These are phyloP conservation scores for Dovyalis caffra DNA, from an alignment of 345 rosid genomes.

Conservation along the genomic window DNA sequence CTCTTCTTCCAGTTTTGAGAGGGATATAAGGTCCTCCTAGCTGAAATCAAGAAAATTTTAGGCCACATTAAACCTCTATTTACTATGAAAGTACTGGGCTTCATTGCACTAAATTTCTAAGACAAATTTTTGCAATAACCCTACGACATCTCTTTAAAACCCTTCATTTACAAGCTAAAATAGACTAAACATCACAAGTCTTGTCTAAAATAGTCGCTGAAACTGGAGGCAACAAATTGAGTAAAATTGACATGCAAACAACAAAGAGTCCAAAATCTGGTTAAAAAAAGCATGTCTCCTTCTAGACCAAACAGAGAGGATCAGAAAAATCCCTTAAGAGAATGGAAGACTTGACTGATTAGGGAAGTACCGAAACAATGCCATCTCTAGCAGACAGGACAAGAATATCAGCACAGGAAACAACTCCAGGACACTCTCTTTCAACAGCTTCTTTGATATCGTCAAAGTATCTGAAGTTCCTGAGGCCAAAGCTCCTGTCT, in stretches of 20 bases:
- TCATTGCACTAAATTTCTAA: no score
- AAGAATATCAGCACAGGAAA: conserved; percentile 85
- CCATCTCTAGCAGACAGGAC: conserved; percentile 89
- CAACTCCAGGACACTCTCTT: conserved; percentile 92
- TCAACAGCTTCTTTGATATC: conserved; percentile 89
- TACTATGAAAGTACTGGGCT: no score
- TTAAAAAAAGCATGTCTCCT: not conserved
- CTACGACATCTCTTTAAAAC: no score
- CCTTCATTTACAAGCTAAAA: no score
- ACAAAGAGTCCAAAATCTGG: not conserved
- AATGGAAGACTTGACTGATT: not conserved
- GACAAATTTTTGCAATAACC: no score
- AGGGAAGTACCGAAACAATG: conserved; percentile 56
- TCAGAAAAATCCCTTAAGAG: not conserved
- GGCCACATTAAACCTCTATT: not conserved
- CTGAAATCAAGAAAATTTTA: conserved; percentile 33
- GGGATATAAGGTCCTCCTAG: conserved; percentile 92
- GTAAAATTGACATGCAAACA: not conserved
- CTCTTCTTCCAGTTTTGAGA: conserved; percentile 89
- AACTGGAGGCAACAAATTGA: not conserved
- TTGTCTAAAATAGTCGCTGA: not conserved
- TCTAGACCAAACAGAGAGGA: not conserved
- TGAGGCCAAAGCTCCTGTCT: conserved; percentile 90
- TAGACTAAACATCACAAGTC: no score
- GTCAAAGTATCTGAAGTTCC: conserved; percentile 96